Percentiles rank a stretch among this genome's conserved stretches.
phyloP scores from a whole-genome alignment of 1,139 yeast genomes.

The Candida albicans region DNA sequence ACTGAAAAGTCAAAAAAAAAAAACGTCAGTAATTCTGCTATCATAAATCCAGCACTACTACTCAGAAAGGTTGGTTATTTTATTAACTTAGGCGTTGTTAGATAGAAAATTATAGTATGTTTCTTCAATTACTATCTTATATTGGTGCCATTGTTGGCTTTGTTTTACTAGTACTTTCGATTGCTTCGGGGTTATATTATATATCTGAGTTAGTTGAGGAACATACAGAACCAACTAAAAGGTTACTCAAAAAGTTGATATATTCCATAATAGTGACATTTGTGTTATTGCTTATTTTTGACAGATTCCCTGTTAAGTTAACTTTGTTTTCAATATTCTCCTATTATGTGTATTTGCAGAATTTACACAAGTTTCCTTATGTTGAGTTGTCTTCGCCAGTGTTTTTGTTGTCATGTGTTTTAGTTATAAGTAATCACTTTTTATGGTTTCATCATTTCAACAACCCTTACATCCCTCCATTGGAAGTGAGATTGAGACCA shows the following conservation, averaged over 20 bases:
- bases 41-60: too few relatives aligned
- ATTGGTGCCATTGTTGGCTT: slow-evolving; percentile 77
- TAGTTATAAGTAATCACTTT: slow-evolving; percentile 80
- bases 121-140: slow-evolving; percentile 51
- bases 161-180: slow-evolving; percentile 54
- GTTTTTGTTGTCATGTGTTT: slow-evolving; percentile 67
- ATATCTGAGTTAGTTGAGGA: slow-evolving; percentile 92
- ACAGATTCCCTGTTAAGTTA: slow-evolving; percentile 72
- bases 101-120: slow-evolving; percentile 24
- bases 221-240: slow-evolving; percentile 80
- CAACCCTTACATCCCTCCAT: slow-evolving; percentile 59
- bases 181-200: slow-evolving; percentile 88
- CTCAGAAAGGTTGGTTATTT: too few relatives aligned
- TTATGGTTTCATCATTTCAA: slow-evolving; percentile 89
- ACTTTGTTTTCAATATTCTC: slow-evolving; percentile 67
- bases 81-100: too few relatives aligned
- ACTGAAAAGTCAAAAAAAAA: too few relatives aligned
- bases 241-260: slow-evolving; percentile 63
- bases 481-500: slow-evolving; percentile 55
- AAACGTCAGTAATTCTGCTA: too few relatives aligned
- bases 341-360: slow-evolving; percentile 72
- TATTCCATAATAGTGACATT: slow-evolving; percentile 56
- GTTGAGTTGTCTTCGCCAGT: slow-evolving; percentile 71
- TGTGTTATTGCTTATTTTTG: slow-evolving; percentile 61
- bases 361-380: slow-evolving; percentile 78